Evolutionary conservation across 176 grass and related monocot species (phyloP), one percentile per base, ranked within the genome.

Genomic region (Neostapfia colusana): DNA sequence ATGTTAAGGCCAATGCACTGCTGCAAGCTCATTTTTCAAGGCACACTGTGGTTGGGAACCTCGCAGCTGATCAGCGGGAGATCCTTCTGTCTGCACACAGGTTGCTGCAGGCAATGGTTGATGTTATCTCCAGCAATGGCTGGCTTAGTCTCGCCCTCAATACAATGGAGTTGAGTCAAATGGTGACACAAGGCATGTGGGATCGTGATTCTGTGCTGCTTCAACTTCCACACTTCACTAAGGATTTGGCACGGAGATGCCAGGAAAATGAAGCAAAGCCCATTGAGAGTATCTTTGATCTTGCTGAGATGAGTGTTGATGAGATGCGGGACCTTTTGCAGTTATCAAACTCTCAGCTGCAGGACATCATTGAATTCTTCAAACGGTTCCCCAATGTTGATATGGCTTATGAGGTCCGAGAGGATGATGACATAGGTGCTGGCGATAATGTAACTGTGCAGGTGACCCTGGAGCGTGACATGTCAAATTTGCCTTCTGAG

Each of bases 171-270:
- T 20, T 93, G 62, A 90, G 91, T 66, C 95, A 97, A 65, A 97
- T 97, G 95, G 95, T 97, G 45, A 93, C 95, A 2, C 95, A 97
- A 76, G 89, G 88, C 10, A 97, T 97, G 95, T 97, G 95, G 91
- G 95, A 91, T 72, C 89, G 91, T 76, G 95, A 97, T 45, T 89
- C 91, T 37, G 85, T 93, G 49, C 76, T 97, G 15, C 71, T 93
- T 41, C 95, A 97, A 67, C 53, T 97, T 40, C 95, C 95, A 24
- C 89, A 97, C 75, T 87, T 92, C 82, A 91, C 79, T 7, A 93
- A 91, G 75, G 95, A 91, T 17, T 83, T 97, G 26, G 91, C 89
- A 36, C 84, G 88, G 62, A 86, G 78, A 44, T 97, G 95, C 63
- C 90, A 88, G 76, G 95, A 97, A 72, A 97, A 93, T 40, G 78